phyloP scores from a whole-genome alignment of 352 stramenopile genomes.

The Phytophthora capsici region DNA sequence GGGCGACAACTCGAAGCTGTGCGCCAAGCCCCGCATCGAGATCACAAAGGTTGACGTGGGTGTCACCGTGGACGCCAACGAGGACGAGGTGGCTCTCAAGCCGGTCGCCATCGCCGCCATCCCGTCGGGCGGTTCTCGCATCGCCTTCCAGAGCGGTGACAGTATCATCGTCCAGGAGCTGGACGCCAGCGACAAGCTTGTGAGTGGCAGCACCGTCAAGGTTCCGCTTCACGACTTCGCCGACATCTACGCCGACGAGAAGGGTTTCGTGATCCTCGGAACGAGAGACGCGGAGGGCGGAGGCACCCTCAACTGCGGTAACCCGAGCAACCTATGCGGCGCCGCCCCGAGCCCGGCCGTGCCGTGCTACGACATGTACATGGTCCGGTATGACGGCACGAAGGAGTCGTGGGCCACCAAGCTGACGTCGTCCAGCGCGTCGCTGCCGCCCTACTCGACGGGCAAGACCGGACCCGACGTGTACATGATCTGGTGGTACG shows the following conservation, averaged over 20 bases:
- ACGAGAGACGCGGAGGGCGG: constrained; percentile 58
- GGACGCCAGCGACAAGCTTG: constrained; percentile 27
- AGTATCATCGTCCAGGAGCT: constrained; percentile 55
- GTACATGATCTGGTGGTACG: constrained; percentile 80
- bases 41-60: constrained; percentile 53
- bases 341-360: constrained; percentile 40
- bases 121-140: constrained; percentile 2
- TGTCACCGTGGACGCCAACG: constrained; percentile 39
- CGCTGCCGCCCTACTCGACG: constrained; percentile 59
- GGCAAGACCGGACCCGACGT: constrained; percentile 50
- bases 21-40: constrained; percentile 44
- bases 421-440: constrained; percentile 55
- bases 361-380: constrained; percentile 70
- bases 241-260: constrained; percentile 60
- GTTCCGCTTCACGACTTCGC: constrained; percentile 57
- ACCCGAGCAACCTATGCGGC: constrained; percentile 60
- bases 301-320: constrained; percentile 64
- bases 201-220: constrained; percentile 33
- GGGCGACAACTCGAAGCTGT: constrained; percentile 41
- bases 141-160: constrained; percentile 59
- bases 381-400: constrained; percentile 56
- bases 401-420: constrained; percentile 66
- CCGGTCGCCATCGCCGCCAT: constrained; percentile 54
- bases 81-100: constrained; percentile 59
- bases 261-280: constrained; percentile 60